phyloP scores from a whole-genome alignment of 768 basidiomycete species.

The Leccinum longicurvipes region DNA sequence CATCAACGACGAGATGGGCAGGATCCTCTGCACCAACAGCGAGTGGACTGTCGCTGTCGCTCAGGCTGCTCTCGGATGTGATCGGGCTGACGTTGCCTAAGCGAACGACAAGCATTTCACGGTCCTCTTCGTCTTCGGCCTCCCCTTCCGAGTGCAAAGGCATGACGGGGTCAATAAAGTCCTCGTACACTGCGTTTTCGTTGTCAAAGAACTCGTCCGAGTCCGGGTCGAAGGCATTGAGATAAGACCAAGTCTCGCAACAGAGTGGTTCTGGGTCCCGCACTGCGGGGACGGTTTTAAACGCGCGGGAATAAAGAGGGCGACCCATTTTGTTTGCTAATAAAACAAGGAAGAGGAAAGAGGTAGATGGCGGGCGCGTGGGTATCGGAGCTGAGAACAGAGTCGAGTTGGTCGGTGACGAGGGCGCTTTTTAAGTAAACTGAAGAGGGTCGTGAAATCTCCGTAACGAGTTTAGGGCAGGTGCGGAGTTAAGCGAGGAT shows the following conservation, averaged over 20 bases:
- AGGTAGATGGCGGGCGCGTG: background rate
- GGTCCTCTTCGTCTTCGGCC: constrained; percentile 25
- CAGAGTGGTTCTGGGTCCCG: constrained; percentile 41
- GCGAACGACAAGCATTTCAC: constrained; percentile 32
- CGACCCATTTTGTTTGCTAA: constrained; percentile 49
- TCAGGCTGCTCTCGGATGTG: constrained; percentile 41
- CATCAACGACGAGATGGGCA: constrained; percentile 37
- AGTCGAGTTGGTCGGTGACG: background rate
- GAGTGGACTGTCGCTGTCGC: constrained; percentile 49
- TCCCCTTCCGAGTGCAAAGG: constrained; percentile 5
- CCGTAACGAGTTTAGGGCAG: constrained; percentile 31
- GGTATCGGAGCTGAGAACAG: constrained; percentile 8
- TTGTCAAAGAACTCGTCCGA: constrained; percentile 70
- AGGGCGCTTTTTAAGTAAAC: constrained; percentile 15
- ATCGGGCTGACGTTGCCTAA: constrained; percentile 35
- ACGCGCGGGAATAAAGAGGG: constrained; percentile 51
- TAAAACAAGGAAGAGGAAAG: constrained; percentile 24
- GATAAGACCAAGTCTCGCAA: constrained; percentile 60
- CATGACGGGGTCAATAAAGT: constrained; percentile 48
- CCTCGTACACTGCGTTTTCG: constrained; percentile 61
- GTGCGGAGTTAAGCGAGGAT: constrained; percentile 33
- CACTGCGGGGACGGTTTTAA: constrained; percentile 37
- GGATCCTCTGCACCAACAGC: constrained; percentile 43
- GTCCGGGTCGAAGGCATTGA: constrained; percentile 74
- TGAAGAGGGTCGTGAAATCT: background rate